These are phyloP conservation scores for Aaosphaeria pasadenensis DNA, from an alignment of 2,329 filamentous ascomycete genomes.

Conservation along the genomic window DNA sequence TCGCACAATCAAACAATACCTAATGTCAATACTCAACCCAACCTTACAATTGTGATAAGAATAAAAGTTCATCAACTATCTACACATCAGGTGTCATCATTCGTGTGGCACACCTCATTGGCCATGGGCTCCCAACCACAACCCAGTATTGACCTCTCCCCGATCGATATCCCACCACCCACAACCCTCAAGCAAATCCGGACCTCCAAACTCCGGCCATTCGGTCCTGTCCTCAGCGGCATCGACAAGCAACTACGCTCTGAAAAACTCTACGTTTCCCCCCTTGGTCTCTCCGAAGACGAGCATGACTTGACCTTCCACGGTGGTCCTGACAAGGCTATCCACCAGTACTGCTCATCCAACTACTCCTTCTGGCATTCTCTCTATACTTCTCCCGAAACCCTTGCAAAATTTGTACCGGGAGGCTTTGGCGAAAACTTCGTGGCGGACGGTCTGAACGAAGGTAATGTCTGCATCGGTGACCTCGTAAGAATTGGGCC, in stretches of 20 bases:
- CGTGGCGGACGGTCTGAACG: conserved; percentile 56
- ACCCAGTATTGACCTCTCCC: too few species aligned
- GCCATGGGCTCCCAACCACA: too few species aligned
- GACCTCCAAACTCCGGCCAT: too few species aligned
- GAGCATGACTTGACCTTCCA: conserved; percentile 61
- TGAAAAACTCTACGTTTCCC: conserved; percentile 2
- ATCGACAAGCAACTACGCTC: not conserved
- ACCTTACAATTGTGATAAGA: too few species aligned
- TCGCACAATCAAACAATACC: too few species aligned
- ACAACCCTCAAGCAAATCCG: too few species aligned
- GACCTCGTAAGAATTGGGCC: conserved; percentile 49
- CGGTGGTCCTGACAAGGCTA: conserved; percentile 60
- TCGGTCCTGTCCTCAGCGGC: not conserved
- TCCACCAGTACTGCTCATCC: conserved; percentile 45
- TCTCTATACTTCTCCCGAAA: conserved; percentile 23
- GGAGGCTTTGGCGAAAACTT: conserved; percentile 64
- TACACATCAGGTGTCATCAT: too few species aligned
- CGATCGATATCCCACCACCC: too few species aligned
- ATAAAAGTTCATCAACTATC: too few species aligned
- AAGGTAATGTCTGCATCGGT: conserved; percentile 62
- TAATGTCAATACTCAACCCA: too few species aligned
- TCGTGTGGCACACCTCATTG: too few species aligned
- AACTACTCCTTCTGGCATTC: not conserved
- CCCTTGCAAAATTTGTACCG: conserved; percentile 43
- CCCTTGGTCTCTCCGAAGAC: conserved; percentile 53